Evolutionary conservation across 306 rosid species (phyloP), one percentile per base, ranked within the genome.

Genomic region (Cucurbita argyrosperma): DNA sequence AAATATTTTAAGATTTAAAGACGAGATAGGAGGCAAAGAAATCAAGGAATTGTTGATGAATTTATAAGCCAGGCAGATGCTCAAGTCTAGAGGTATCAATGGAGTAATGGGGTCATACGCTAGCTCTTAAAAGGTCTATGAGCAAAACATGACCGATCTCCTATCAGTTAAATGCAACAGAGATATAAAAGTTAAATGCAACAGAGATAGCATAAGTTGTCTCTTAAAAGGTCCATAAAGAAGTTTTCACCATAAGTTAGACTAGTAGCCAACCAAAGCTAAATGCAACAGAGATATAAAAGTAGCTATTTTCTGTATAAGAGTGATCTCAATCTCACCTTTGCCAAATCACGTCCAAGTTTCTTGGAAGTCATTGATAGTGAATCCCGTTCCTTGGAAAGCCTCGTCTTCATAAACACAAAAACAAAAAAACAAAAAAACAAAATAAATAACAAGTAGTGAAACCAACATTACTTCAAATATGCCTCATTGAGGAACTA

Each of bases 331-430:
- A 92, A 6, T 43, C 65, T 55, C 68, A 92, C 98, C 92, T 90
- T 92, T 18, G 96, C 87, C 81, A 88, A 84, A 78, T 92, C 98
- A 60, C 96, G 90, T 79, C 90, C 83, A 18, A 92, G 84, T 81
- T 88, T 92, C 78, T 90, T 92, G 0, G 89, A 78, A 6, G 90
- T 84, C 80, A 85, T 80, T 57, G 89, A 85, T 79, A 87, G 72
- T 46, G 91, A 84, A 85, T 90, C 98, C 47, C 96, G 82, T 72
- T 92, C 98, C 77, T 80, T 87, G 1, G 90, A 76, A 54, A 92
- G 86, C 78, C 60, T 90, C 76, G 40, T 74, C 97, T 92, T 76
- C 74, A 89, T 64, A n/a, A 71, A 13, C 11, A 8, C 3, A 40
- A 40, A 40, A 40, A 40, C 12, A 46, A 45, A 45, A 45, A 21